These are phyloP conservation scores for Psilocybe tampanensis DNA, from an alignment of 768 basidiomycete genomes.

Conservation along the genomic window DNA sequence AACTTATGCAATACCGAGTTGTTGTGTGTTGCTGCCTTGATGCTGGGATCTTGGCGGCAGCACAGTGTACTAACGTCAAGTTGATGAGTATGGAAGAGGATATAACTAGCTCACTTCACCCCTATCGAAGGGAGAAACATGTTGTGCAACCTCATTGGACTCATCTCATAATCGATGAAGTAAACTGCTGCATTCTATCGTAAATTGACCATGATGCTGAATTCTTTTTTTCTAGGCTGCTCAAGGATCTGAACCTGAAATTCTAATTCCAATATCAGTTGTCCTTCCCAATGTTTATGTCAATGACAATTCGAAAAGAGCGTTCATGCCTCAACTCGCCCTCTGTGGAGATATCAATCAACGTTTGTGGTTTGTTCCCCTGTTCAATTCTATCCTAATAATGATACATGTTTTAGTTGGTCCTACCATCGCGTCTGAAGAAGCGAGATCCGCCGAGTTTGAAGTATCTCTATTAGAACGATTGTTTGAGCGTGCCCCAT, in stretches of 20 bases:
- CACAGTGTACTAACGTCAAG: constrained; percentile 44
- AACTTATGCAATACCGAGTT: constrained; percentile 47
- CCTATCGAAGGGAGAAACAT: constrained; percentile 29
- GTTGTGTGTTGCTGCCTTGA: constrained; percentile 51
- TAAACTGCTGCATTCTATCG: constrained; percentile 9
- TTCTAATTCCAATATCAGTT: constrained; percentile 51
- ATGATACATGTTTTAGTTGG: constrained; percentile 38
- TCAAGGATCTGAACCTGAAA: constrained; percentile 55
- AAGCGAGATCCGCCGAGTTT: constrained; percentile 45
- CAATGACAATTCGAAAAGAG: constrained; percentile 6
- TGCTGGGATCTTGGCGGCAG: constrained; percentile 43
- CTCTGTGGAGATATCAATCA: constrained; percentile 57
- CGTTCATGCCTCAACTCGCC: constrained; percentile 44
- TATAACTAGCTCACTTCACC: constrained; percentile 38
- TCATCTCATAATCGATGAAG: constrained; percentile 55
- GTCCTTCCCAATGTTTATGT: constrained; percentile 32
- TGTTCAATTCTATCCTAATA: not conserved
- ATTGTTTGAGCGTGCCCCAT: constrained; percentile 45
- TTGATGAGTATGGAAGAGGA: constrained; percentile 44
- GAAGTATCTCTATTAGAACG: constrained; percentile 53
- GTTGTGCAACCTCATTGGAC: constrained; percentile 50
- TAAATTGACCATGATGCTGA: no score
- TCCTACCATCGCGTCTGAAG: constrained; percentile 47
- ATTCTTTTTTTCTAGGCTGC: constrained; percentile 44
- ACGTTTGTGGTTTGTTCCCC: constrained; percentile 30